A percentile compares a stretch with the other conserved stretches of the same genome.
Conservation (phyloP, 169 alveolate genomes). For the Babesia bigemina region DNA sequence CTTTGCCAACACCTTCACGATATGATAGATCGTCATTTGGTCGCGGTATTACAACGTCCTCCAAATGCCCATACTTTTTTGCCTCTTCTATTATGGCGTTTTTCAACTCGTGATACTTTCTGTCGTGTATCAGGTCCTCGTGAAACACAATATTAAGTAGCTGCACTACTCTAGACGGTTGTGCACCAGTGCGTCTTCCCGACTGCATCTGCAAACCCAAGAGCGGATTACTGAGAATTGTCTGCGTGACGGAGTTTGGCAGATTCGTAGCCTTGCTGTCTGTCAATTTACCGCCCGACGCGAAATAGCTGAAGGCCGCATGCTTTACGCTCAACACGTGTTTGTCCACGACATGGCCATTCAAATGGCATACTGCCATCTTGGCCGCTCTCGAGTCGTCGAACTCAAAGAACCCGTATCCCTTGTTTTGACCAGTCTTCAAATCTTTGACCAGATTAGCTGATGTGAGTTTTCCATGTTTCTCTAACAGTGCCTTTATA, state of each 20-base stretch:
- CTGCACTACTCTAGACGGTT: conserved; percentile 86
- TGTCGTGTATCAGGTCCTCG: conserved; percentile 82
- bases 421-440: conserved; percentile 82
- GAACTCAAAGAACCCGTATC: conserved; percentile 86
- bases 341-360: conserved; percentile 73
- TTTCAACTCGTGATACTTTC: conserved; percentile 77
- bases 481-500: conserved; percentile 76
- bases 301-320: conserved; percentile 59
- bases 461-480: conserved; percentile 79
- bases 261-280: conserved; percentile 80
- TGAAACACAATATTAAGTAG: conserved; percentile 84
- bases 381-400: conserved; percentile 83
- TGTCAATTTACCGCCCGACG: conserved; percentile 63
- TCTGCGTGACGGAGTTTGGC: conserved; percentile 84
- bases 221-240: conserved; percentile 80
- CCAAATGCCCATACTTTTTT: conserved; percentile 83
- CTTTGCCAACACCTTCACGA: conserved; percentile 83
- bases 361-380: conserved; percentile 80
- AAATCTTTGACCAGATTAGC: conserved; percentile 79
- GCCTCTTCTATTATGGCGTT: conserved; percentile 84
- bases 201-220: conserved; percentile 84
- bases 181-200: conserved; percentile 81
- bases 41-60: conserved; percentile 82
- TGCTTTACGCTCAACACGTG: conserved; percentile 73
- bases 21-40: conserved; percentile 81